Evolutionary conservation across 441 rosid genomes (phyloP).

Genomic region (Pelargonium fulgidum): DNA sequence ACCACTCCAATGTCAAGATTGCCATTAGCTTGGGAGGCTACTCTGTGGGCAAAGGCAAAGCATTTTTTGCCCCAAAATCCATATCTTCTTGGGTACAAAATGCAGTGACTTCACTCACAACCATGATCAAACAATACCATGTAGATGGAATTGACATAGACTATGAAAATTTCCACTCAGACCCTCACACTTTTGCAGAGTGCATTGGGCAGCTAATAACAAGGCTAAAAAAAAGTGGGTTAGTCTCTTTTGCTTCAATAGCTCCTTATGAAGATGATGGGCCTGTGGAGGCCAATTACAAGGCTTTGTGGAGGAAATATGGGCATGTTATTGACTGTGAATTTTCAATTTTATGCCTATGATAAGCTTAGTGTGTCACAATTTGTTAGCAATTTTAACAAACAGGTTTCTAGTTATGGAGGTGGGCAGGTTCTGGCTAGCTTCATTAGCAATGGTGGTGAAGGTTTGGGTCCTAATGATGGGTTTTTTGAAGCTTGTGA

Average conservation of each 20-base stretch:
- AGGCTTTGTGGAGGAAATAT: conserved; percentile 35
- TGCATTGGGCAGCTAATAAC: conserved; percentile 35
- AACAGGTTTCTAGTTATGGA: conserved; percentile 28
- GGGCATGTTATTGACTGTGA: conserved; percentile 37
- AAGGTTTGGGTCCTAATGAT: conserved; percentile 28
- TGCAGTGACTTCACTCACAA: conserved; percentile 32
- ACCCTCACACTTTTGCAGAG: conserved; percentile 22
- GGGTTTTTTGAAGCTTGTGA: conserved; percentile 37
- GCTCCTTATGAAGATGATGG: conserved; percentile 33
- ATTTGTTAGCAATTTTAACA: conserved; percentile 28
- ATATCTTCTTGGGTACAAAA: conserved; percentile 37
- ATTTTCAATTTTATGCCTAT: conserved; percentile 43
- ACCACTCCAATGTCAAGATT: conserved; percentile 30
- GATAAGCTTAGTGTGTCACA: conserved; percentile 28
- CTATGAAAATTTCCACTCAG: conserved; percentile 29
- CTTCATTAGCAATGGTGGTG: conserved; percentile 31
- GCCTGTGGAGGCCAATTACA: conserved; percentile 36
- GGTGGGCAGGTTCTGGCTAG: conserved; percentile 37
- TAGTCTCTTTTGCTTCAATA: conserved; percentile 35
- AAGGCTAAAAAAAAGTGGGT: conserved; percentile 29
- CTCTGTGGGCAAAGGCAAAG: conserved; percentile 12
- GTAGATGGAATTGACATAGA: conserved; percentile 39
- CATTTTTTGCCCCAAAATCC: neutral
- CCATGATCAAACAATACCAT: conserved; percentile 29
- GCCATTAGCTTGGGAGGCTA: conserved; percentile 39